Evolutionary conservation across 1,284 basidiomycete species (phyloP).

Genomic region (Volvariella volvacea): DNA sequence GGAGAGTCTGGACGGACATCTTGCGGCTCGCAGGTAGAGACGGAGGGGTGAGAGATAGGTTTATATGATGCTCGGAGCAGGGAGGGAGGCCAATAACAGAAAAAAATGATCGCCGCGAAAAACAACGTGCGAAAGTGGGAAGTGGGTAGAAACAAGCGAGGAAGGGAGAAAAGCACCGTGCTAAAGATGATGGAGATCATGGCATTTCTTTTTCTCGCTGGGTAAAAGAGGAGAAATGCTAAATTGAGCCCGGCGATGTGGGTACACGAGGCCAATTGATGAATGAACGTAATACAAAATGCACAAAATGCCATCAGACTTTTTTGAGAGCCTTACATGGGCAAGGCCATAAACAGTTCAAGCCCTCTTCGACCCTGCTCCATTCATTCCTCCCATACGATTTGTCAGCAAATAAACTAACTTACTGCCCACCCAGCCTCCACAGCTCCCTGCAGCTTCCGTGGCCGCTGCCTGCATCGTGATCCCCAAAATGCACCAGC

Average conservation of each 20-base stretch:
- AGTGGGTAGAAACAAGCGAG: constrained; percentile 9
- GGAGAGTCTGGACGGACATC: constrained; percentile 36
- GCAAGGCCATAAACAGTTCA: no score
- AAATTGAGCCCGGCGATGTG: constrained; percentile 12
- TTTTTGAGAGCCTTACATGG: no score
- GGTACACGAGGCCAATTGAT: constrained; percentile 11
- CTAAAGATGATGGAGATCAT: constrained; percentile 14
- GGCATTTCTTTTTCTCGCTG: constrained; percentile 10
- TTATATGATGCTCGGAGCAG: constrained; percentile 11
- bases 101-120: constrained; percentile 25
- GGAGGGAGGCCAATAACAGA: constrained; percentile 20
- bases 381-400: neutral
- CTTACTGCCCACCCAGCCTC: neutral
- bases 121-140: constrained; percentile 17
- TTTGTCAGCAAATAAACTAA: neutral
- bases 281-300: neutral
- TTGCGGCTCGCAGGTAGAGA: constrained; percentile 8
- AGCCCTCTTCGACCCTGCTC: neutral
- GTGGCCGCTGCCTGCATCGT: neutral
- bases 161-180: constrained; percentile 11
- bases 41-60: constrained; percentile 9
- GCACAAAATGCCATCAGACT: no score
- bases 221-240: constrained; percentile 13
- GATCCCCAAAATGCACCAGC: neutral
- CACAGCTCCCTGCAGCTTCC: neutral